Percentiles rank a stretch among this genome's conserved stretches.
These are phyloP conservation scores for Hymenoscyphus repandus DNA, from an alignment of 2,329 filamentous ascomycete genomes.

Conservation along the genomic window DNA sequence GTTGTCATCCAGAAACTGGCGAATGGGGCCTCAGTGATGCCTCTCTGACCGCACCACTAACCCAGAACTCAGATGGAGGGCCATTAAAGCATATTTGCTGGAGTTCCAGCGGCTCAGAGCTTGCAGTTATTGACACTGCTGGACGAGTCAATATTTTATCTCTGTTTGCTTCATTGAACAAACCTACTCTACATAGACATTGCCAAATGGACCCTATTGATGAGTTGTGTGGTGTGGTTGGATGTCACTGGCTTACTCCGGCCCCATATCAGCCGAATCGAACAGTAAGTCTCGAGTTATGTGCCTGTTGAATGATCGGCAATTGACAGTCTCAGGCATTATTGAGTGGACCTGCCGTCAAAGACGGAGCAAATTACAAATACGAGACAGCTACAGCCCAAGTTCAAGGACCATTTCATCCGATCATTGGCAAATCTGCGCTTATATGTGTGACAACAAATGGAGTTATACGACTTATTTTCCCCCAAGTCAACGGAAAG, in stretches of 20 bases:
- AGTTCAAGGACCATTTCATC: slow-evolving; percentile 68
- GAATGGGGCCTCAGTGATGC: slow-evolving; percentile 73
- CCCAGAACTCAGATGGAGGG: slow-evolving; percentile 55
- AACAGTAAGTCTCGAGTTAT: slow-evolving; percentile 20
- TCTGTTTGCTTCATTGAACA: slow-evolving; percentile 68
- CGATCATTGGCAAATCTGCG: slow-evolving; percentile 64
- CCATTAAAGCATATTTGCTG: slow-evolving; percentile 77
- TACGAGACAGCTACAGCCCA: slow-evolving; percentile 64
- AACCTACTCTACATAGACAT: slow-evolving; percentile 55
- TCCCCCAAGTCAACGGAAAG: slow-evolving; percentile 66
- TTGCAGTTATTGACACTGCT: slow-evolving; percentile 75
- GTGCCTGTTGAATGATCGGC: neutral
- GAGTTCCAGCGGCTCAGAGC: slow-evolving; percentile 68
- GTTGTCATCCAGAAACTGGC: slow-evolving; percentile 62
- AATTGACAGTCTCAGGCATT: slow-evolving; percentile 33
- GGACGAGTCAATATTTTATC: slow-evolving; percentile 73
- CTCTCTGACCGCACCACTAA: slow-evolving; percentile 56
- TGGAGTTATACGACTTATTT: slow-evolving; percentile 70
- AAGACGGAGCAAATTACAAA: slow-evolving; percentile 55
- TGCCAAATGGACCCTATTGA: slow-evolving; percentile 65
- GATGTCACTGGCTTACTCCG: slow-evolving; percentile 73
- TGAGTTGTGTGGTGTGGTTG: slow-evolving; percentile 73
- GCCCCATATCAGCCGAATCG: slow-evolving; percentile 24
- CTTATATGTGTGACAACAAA: slow-evolving; percentile 72
- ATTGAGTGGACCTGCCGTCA: slow-evolving; percentile 58